phyloP scores from a whole-genome alignment of 2,329 filamentous ascomycete genomes.

The Trichoderma semiorbis region DNA sequence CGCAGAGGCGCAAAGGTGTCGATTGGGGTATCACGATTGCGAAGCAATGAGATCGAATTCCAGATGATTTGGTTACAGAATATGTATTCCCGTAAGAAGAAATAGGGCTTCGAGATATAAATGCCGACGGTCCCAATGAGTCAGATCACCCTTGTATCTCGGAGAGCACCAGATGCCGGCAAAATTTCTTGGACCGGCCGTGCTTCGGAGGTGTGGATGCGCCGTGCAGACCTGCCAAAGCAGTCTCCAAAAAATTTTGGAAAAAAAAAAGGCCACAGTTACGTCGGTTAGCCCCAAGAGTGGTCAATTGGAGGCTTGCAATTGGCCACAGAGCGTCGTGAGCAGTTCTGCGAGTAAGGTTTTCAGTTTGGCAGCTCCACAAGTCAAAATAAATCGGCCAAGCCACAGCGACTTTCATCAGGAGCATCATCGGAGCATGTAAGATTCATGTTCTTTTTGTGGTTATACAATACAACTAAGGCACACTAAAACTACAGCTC shows the following conservation, averaged over 20 bases:
- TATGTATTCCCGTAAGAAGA: neutral
- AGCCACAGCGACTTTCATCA: neutral
- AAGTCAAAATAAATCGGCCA: neutral
- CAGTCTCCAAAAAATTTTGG: neutral
- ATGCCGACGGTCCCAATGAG: constrained; percentile 3
- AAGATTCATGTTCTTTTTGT: neutral
- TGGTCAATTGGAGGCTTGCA: neutral
- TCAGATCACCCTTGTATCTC: constrained; percentile 11
- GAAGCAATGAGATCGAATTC: neutral
- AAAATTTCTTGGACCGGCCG: constrained; percentile 12
- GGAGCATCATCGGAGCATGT: neutral
- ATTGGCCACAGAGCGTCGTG: neutral
- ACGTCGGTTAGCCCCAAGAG: constrained; percentile 3
- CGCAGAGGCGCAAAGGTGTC: neutral
- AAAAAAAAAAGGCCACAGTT: constrained; percentile 2
- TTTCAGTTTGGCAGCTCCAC: neutral
- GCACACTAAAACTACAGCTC: neutral
- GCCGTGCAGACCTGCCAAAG: neutral
- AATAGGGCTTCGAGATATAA: neutral
- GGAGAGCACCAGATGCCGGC: neutral
- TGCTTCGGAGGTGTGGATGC: constrained; percentile 17
- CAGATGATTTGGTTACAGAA: neutral
- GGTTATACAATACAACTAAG: neutral
- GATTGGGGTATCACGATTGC: neutral
- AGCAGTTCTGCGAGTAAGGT: neutral